Conservation (phyloP, 306 rosid species). For the Begonia loranthoides region DNA sequence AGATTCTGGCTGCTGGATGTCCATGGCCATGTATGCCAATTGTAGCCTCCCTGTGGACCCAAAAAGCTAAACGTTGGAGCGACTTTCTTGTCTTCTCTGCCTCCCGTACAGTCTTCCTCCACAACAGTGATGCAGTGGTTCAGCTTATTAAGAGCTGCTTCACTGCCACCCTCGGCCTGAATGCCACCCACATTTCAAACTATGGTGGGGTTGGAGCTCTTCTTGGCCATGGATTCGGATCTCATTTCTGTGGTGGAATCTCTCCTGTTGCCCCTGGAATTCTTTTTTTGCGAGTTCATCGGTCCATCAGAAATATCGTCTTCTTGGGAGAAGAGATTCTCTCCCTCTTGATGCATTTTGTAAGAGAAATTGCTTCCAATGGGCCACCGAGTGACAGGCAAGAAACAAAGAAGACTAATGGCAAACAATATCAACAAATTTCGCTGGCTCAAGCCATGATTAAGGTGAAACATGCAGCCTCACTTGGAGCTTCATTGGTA, state of each 20-base stretch:
- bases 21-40: conserved; percentile 99
- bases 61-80: conserved; percentile 86
- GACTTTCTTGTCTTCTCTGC: conserved; percentile 88
- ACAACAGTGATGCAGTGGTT: conserved; percentile 56
- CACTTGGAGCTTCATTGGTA: conserved; percentile 78
- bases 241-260: conserved; percentile 63
- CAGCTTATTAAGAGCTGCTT: conserved; percentile 92
- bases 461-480: conserved; percentile 74
- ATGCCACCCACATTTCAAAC: conserved; percentile 41
- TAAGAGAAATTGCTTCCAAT: conserved; percentile 48
- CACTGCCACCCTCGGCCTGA: conserved; percentile 76
- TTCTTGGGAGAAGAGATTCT: conserved; percentile 66
- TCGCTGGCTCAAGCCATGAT: conserved; percentile 69
- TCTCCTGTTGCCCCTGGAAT: conserved; percentile 91
- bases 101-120: conserved; percentile 89
- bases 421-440: conserved; percentile 38
- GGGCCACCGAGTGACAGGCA: conserved; percentile 29
- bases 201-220: conserved; percentile 83
- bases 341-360: conserved; percentile 66
- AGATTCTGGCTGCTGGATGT: conserved; percentile 86
- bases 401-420: conserved; percentile 23
- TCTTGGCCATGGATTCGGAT: conserved; percentile 83
- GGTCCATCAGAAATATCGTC: conserved; percentile 53
- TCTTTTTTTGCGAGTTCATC: conserved; percentile 64
- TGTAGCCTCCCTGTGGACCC: conserved; percentile 97